Percentiles rank a stretch among this genome's conserved stretches.
Conservation (phyloP, 192 early-diverging fungal species). For the Cetraspora pellucida region DNA sequence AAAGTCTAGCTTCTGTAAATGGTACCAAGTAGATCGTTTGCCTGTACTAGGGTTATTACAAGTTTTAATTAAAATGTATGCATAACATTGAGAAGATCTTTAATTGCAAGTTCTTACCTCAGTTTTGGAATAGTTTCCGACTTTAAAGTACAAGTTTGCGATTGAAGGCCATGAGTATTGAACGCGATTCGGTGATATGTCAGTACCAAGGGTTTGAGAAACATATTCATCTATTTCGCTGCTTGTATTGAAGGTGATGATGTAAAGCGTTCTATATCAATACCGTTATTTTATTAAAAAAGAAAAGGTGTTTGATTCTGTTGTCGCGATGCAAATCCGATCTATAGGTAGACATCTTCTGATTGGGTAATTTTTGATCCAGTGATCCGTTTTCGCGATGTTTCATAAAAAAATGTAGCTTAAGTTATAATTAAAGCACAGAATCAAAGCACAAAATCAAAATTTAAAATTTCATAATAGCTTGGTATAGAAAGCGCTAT, state of each 20-base stretch:
- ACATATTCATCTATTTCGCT: slow-evolving; percentile 6
- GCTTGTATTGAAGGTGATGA: neutral
- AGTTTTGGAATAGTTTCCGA: neutral
- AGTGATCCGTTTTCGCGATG: too few species aligned
- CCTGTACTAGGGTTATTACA: neutral
- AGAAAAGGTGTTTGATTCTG: too few species aligned
- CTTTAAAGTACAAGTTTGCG: slow-evolving; percentile 10
- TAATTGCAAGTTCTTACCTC: neutral
- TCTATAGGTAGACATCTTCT: too few species aligned
- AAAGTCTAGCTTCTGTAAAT: neutral
- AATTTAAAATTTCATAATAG: too few species aligned
- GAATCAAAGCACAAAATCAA: too few species aligned
- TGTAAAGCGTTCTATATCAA: neutral
- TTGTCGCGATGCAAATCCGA: too few species aligned
- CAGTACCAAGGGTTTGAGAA: neutral
- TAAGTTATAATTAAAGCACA: too few species aligned
- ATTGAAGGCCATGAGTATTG: neutral
- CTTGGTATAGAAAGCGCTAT: too few species aligned
- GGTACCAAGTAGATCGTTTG: slow-evolving; percentile 7
- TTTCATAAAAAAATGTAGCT: too few species aligned
- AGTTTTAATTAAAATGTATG: neutral
- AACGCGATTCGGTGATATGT: neutral
- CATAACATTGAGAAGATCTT: too few species aligned
- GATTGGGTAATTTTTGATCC: too few species aligned
- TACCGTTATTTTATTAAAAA: too few species aligned